A percentile compares a stretch with the other conserved stretches of the same genome.
Evolutionary conservation across 257 asterid genomes (phyloP).

Genomic region (Solanum lycopersicoides): DNA sequence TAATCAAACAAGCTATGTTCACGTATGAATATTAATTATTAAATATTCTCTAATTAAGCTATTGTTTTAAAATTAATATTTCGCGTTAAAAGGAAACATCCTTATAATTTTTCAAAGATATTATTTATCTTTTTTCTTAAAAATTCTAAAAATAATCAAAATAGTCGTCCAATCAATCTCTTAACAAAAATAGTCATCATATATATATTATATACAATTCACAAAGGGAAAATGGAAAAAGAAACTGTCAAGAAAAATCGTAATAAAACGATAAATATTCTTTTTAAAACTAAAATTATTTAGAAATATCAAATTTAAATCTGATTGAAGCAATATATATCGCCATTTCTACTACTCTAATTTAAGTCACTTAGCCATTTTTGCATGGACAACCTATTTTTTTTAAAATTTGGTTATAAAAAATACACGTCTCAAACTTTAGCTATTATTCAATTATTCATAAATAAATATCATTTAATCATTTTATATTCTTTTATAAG

Average conservation of each 20-base stretch:
- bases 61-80: not conserved
- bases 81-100: not conserved
- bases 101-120: not conserved
- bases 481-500: not conserved
- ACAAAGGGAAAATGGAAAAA: not conserved
- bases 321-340: not conserved
- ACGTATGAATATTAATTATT: not conserved
- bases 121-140: not conserved
- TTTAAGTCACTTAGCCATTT: not conserved
- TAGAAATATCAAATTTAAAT: not conserved
- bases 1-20: not conserved
- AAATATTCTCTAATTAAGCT: not conserved
- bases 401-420: not conserved
- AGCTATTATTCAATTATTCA: not conserved
- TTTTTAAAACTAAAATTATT: not conserved
- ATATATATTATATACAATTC: not conserved
- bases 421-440: not conserved
- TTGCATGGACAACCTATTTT: not conserved
- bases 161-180: not conserved
- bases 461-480: not conserved
- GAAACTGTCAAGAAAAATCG: accelerated
- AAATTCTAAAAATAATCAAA: accelerated
- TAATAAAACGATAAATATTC: not conserved
- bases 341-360: not conserved
- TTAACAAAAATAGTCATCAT: not conserved